These are phyloP conservation scores for Mycena crocata DNA, from an alignment of 768 basidiomycete species.

Conservation along the genomic window DNA sequence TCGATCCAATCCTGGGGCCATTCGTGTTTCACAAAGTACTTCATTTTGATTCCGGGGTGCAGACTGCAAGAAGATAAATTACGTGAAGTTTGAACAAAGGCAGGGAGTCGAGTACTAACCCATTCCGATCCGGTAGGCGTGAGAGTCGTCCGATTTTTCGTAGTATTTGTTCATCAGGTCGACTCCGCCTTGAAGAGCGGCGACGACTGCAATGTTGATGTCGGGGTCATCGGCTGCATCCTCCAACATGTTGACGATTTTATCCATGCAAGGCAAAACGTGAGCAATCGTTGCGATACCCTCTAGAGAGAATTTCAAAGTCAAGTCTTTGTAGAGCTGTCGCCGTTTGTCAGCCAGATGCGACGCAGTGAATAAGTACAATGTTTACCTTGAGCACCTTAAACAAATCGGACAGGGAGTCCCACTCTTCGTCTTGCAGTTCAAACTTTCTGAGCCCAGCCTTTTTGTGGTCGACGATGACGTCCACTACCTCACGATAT, in stretches of 20 bases:
- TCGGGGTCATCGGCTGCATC: neutral
- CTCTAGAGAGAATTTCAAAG: neutral
- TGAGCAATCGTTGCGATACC: slow-evolving; percentile 25
- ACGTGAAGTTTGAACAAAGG: neutral
- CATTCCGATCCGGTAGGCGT: slow-evolving; percentile 38
- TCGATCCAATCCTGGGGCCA: slow-evolving; percentile 10
- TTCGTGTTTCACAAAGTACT: slow-evolving; percentile 21
- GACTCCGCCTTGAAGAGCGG: slow-evolving; percentile 8
- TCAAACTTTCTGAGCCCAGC: slow-evolving; percentile 19
- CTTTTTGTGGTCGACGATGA: slow-evolving; percentile 21
- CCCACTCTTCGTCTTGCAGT: slow-evolving; percentile 37
- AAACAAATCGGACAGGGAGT: slow-evolving; percentile 32
- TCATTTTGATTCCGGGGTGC: slow-evolving; percentile 34
- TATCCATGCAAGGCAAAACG: slow-evolving; percentile 38
- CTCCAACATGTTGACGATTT: slow-evolving; percentile 25
- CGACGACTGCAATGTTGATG: slow-evolving; percentile 4
- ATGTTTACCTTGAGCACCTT: slow-evolving; percentile 31
- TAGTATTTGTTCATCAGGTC: slow-evolving; percentile 38
- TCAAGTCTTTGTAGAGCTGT: neutral
- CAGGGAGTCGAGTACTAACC: slow-evolving; percentile 27
- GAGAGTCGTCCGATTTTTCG: slow-evolving; percentile 29
- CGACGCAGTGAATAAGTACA: neutral
- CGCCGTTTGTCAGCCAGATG: neutral
- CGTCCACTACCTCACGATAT: slow-evolving; percentile 34
- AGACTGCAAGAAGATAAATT: slow-evolving; percentile 10